Conservation (phyloP, 2,329 filamentous ascomycete genomes). For the Beauveria bassiana region DNA sequence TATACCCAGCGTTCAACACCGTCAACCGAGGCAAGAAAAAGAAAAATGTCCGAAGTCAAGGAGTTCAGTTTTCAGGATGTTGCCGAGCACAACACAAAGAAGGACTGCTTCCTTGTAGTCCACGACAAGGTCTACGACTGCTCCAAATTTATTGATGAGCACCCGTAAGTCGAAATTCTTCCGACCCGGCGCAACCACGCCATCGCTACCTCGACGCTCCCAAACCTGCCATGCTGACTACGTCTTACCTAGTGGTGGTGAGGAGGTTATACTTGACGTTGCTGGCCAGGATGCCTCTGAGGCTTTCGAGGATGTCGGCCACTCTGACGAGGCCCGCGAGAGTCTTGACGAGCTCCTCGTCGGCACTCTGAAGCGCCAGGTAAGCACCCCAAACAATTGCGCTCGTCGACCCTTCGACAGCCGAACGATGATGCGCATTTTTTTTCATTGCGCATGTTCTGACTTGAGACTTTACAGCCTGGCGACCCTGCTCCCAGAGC, state of each 20-base stretch:
- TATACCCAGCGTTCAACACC: neutral
- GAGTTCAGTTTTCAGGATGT: slow-evolving; percentile 74
- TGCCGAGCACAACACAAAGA: slow-evolving; percentile 82
- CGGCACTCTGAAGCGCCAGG: slow-evolving; percentile 72
- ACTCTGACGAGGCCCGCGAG: slow-evolving; percentile 97
- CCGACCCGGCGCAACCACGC: neutral
- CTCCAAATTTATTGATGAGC: slow-evolving; percentile 89
- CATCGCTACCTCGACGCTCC: neutral
- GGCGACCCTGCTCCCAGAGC: slow-evolving; percentile 71
- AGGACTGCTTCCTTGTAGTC: slow-evolving; percentile 84
- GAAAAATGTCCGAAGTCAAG: slow-evolving; percentile 24
- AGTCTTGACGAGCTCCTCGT: slow-evolving; percentile 72
- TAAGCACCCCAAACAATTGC: slow-evolving; percentile 35
- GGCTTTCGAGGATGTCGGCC: slow-evolving; percentile 97
- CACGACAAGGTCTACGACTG: slow-evolving; percentile 96
- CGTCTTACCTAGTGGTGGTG: slow-evolving; percentile 66
- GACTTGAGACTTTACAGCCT: slow-evolving; percentile 39
- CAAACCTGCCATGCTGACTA: neutral
- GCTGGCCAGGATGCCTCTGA: slow-evolving; percentile 94
- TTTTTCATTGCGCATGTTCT: neutral
- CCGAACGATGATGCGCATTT: neutral
- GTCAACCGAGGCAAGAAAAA: slow-evolving; percentile 11
- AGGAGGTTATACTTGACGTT: slow-evolving; percentile 95
- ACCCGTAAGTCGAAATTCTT: slow-evolving; percentile 57
- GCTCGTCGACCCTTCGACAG: neutral